A percentile compares a stretch with the other conserved stretches of the same genome.
phyloP scores from a whole-genome alignment of 2,329 filamentous ascomycete genomes.

The Corynespora cassiicola region DNA sequence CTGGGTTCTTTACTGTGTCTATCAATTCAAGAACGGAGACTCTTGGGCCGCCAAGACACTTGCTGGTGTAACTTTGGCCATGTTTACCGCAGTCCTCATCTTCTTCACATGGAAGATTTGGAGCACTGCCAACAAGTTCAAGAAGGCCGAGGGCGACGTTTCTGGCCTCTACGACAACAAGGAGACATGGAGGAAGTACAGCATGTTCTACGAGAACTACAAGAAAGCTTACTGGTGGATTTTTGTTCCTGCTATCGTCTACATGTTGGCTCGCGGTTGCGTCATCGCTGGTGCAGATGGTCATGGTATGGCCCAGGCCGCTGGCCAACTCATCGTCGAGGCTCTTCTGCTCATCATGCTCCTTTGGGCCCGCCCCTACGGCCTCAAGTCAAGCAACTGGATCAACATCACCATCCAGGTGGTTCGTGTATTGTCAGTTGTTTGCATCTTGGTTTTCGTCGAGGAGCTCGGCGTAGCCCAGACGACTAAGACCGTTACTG shows the following conservation, averaged over 20 bases:
- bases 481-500: conserved; percentile 92
- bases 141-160: conserved; percentile 75
- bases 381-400: conserved; percentile 84
- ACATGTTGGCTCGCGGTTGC: conserved; percentile 88
- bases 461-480: conserved; percentile 88
- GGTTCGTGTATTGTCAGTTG: conserved; percentile 86
- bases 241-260: conserved; percentile 86
- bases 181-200: conserved; percentile 92
- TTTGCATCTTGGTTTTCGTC: conserved; percentile 90
- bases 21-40: conserved; percentile 91
- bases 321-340: conserved; percentile 82
- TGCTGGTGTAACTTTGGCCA: conserved; percentile 77
- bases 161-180: conserved; percentile 84
- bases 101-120: conserved; percentile 89
- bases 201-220: conserved; percentile 95
- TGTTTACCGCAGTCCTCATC: conserved; percentile 81
- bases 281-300: conserved; percentile 86
- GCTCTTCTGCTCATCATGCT: conserved; percentile 78
- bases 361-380: conserved; percentile 84
- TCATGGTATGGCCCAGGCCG: conserved; percentile 81
- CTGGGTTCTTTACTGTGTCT: conserved; percentile 95
- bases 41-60: conserved; percentile 91
- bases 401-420: conserved; percentile 93
- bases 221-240: conserved; percentile 97
- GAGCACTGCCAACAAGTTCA: conserved; percentile 74